phyloP scores from a whole-genome alignment of 148 eudicot genomes.

The Fagopyrum homotropicum region DNA sequence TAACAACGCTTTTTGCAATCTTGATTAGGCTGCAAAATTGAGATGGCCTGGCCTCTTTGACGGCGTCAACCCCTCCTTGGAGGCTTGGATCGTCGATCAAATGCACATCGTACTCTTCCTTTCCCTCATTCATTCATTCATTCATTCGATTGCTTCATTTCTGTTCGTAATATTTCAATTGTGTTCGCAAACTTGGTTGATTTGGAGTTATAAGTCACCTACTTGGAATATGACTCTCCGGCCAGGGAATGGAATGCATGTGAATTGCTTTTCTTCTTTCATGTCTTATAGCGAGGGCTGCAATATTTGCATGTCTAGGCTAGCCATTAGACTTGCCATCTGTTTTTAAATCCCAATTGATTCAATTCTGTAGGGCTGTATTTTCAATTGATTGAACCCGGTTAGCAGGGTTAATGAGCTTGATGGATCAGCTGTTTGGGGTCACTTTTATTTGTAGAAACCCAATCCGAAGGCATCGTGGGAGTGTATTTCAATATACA shows the following conservation, averaged over 20 bases:
- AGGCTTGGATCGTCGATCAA: slow-evolving; percentile 84
- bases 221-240: background rate
- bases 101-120: slow-evolving; percentile 55
- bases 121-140: background rate
- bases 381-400: too few relatives aligned
- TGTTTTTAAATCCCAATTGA: too few relatives aligned
- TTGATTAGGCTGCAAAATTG: slow-evolving; percentile 64
- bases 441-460: too few relatives aligned
- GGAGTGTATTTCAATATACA: too few relatives aligned
- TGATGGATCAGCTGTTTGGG: too few relatives aligned
- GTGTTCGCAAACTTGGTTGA: background rate
- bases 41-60: slow-evolving; percentile 80
- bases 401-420: too few relatives aligned
- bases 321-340: background rate
- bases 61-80: slow-evolving; percentile 46
- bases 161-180: background rate
- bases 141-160: background rate
- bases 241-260: background rate
- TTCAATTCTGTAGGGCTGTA: too few relatives aligned
- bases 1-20: background rate
- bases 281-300: background rate
- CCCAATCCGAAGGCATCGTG: too few relatives aligned
- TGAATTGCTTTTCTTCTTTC: background rate
- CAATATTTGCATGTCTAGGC: background rate
- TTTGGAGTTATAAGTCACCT: background rate